These are phyloP conservation scores for Sporothrix brunneoviolacea DNA, from an alignment of 2,329 filamentous ascomycete species.

Conservation along the genomic window DNA sequence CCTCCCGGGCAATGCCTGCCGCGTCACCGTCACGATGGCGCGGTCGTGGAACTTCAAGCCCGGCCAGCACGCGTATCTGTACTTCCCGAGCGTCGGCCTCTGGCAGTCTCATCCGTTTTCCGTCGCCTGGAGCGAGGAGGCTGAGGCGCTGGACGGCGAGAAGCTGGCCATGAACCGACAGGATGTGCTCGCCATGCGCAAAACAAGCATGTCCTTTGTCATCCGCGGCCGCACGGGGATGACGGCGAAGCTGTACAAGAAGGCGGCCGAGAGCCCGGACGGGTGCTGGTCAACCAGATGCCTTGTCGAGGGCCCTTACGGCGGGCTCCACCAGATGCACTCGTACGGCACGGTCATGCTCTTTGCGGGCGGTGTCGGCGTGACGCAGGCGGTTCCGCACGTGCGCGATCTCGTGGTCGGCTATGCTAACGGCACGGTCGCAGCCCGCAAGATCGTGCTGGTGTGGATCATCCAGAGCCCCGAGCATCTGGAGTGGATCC, in stretches of 20 bases:
- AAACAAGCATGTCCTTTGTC: constrained; percentile 62
- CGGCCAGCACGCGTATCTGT: constrained; percentile 73
- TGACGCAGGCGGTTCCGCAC: constrained; percentile 72
- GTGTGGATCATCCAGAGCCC: constrained; percentile 75
- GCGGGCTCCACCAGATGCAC: constrained; percentile 61
- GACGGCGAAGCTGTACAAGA: constrained; percentile 62
- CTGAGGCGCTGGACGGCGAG: constrained; percentile 42
- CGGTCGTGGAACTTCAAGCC: constrained; percentile 70
- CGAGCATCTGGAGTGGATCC: constrained; percentile 77
- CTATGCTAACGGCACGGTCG: constrained; percentile 61
- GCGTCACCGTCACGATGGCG: constrained; percentile 66
- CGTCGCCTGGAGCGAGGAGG: constrained; percentile 69
- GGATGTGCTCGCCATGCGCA: constrained; percentile 53
- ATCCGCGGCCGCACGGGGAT: constrained; percentile 69
- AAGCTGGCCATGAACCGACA: constrained; percentile 54
- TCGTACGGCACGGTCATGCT: constrained; percentile 74
- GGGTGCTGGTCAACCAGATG: constrained; percentile 58
- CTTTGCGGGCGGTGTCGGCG: constrained; percentile 74
- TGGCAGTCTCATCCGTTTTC: constrained; percentile 77
- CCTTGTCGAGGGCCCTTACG: constrained; percentile 71
- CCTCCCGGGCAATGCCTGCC: constrained; percentile 66
- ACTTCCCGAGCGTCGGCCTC: constrained; percentile 64
- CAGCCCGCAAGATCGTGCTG: constrained; percentile 64
- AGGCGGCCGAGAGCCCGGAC: constrained; percentile 54
- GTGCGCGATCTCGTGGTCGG: constrained; percentile 65